A percentile compares a stretch with the other conserved stretches of the same genome.
Evolutionary conservation across 352 stramenopile genomes (phyloP).

Genomic region (Globisporangium orthogonon): DNA sequence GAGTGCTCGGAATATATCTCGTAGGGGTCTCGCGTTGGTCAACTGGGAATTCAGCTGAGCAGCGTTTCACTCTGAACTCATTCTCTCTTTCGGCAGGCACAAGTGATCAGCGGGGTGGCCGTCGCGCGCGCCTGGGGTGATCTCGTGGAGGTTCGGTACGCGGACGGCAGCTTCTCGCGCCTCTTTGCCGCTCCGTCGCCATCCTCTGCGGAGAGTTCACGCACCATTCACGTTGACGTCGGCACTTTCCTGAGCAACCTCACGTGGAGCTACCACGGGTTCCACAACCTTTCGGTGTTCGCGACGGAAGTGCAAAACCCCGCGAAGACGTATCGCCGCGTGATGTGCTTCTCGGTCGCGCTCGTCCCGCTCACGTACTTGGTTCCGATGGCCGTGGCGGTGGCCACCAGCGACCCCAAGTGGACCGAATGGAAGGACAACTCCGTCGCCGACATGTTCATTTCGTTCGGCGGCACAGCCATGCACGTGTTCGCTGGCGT

Average conservation of each 20-base stretch:
- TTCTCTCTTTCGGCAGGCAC: conserved; percentile 11
- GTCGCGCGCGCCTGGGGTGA: conserved; percentile 27
- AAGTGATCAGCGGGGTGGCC: conserved; percentile 30
- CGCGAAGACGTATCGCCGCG: conserved; percentile 24
- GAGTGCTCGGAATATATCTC: conserved; percentile 30
- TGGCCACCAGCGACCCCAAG: conserved; percentile 28
- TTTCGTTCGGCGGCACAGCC: conserved; percentile 27
- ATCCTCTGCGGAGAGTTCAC: neutral
- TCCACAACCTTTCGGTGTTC: conserved; percentile 50
- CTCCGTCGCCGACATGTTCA: conserved; percentile 26
- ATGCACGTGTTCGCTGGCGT: conserved; percentile 24
- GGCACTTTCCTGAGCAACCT: conserved; percentile 24
- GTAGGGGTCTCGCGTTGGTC: conserved; percentile 10
- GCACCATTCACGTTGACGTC: conserved; percentile 16
- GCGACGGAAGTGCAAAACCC: conserved; percentile 34
- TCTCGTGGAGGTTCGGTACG: conserved; percentile 24
- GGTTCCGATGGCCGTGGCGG: conserved; percentile 24
- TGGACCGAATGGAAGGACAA: conserved; percentile 40
- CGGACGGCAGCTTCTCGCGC: conserved; percentile 10
- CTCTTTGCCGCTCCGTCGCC: neutral
- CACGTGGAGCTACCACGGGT: conserved; percentile 52
- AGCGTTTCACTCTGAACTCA: neutral
- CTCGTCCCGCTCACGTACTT: conserved; percentile 45
- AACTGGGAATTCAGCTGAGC: neutral
- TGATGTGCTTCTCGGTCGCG: conserved; percentile 29